Percentiles rank a stretch among this genome's conserved stretches.
These are phyloP conservation scores for Ascochyta rabiei DNA, from an alignment of 2,329 filamentous ascomycete genomes.

Conservation along the genomic window DNA sequence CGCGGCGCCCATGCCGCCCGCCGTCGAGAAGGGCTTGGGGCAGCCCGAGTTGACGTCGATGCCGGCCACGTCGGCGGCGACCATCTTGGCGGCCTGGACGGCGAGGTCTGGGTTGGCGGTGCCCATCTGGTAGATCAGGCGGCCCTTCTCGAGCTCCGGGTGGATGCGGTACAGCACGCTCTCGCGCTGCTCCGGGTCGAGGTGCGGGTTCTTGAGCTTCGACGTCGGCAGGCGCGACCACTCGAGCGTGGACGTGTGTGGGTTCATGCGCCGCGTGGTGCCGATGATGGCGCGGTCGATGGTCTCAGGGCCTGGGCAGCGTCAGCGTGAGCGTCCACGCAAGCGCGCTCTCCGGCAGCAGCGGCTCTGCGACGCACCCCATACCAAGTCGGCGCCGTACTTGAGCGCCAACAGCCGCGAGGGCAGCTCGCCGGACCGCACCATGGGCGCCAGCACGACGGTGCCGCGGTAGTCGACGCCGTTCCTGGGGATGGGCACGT, in stretches of 20 bases:
- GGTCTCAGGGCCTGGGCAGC: slow-evolving; percentile 77
- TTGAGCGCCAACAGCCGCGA: slow-evolving; percentile 86
- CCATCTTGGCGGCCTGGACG: slow-evolving; percentile 80
- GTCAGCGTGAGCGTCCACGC: neutral
- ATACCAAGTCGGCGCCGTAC: slow-evolving; percentile 96
- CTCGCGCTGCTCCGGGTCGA: slow-evolving; percentile 58
- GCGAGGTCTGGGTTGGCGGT: slow-evolving; percentile 83
- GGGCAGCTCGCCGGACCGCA: slow-evolving; percentile 93
- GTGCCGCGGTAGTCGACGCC: slow-evolving; percentile 95
- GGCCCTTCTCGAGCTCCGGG: slow-evolving; percentile 74
- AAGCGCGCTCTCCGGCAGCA: neutral
- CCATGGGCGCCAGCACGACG: slow-evolving; percentile 95
- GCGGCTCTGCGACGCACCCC: slow-evolving; percentile 64
- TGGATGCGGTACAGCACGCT: slow-evolving; percentile 85
- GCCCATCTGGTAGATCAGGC: slow-evolving; percentile 89
- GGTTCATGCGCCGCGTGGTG: slow-evolving; percentile 77
- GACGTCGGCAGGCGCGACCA: slow-evolving; percentile 80
- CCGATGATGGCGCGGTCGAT: slow-evolving; percentile 93
- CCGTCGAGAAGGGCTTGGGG: slow-evolving; percentile 93
- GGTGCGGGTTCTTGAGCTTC: slow-evolving; percentile 64
- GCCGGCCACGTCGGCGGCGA: slow-evolving; percentile 86
- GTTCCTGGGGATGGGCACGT: slow-evolving; percentile 81
- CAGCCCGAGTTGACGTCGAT: slow-evolving; percentile 99
- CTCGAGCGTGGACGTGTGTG: slow-evolving; percentile 78
- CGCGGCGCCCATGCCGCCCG: slow-evolving; percentile 93